Evolutionary conservation across 2,329 filamentous ascomycete species (phyloP).

Genomic region (Trichoderma sp.): DNA sequence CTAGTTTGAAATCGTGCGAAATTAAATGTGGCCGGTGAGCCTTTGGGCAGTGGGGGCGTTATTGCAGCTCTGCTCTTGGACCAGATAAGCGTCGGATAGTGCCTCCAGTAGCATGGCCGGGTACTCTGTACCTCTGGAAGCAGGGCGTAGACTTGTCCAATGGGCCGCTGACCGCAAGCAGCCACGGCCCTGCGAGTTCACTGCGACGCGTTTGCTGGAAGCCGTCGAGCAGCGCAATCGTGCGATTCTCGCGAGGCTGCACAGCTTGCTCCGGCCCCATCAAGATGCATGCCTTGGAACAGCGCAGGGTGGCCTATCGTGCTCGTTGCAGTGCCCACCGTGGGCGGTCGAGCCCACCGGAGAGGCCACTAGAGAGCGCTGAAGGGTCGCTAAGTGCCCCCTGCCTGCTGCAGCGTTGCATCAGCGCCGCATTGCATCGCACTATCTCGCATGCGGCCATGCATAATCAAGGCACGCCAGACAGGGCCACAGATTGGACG

Average conservation of each 20-base stretch:
- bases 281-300: conserved; percentile 19
- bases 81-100: conserved; percentile 23
- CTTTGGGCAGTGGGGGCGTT: conserved; percentile 22
- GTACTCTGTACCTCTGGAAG: neutral
- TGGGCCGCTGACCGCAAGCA: neutral
- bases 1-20: conserved; percentile 26
- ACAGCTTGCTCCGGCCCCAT: conserved; percentile 12
- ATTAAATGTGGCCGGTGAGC: conserved; percentile 31
- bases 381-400: conserved; percentile 10
- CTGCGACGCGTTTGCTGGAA: conserved; percentile 18
- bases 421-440: conserved; percentile 27
- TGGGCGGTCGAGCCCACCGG: conserved; percentile 17
- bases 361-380: conserved; percentile 17
- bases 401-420: conserved; percentile 27
- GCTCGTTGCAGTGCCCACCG: conserved; percentile 18
- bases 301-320: conserved; percentile 4
- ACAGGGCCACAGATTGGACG: conserved; percentile 17
- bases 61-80: conserved; percentile 11
- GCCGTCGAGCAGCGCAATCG: conserved; percentile 23
- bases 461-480: conserved; percentile 27
- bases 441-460: conserved; percentile 26
- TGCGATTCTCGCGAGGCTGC: conserved; percentile 24
- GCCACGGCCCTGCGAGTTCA: neutral
- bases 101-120: neutral
- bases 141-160: neutral